Percentiles rank a stretch among this genome's conserved stretches.
Evolutionary conservation across 257 asterid species (phyloP).

Genomic region (Haberlea rhodopensis): DNA sequence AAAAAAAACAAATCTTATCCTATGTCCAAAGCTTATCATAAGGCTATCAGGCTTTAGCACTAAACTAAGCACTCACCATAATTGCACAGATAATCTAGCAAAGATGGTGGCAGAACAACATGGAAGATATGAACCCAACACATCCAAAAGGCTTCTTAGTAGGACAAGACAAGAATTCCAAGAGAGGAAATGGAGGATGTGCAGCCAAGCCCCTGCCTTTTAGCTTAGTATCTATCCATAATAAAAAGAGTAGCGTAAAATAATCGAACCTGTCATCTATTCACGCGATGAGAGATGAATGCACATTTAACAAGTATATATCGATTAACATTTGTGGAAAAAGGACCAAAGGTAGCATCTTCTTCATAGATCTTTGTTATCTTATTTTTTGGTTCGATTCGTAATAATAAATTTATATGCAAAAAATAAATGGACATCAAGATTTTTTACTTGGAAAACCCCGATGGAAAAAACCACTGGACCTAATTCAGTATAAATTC

Average conservation of each 20-base stretch:
- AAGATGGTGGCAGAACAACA: constrained; percentile 22
- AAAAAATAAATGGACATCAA: too few species aligned
- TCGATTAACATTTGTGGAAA: too few species aligned
- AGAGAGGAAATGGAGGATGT: constrained; percentile 24
- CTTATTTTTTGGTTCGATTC: too few species aligned
- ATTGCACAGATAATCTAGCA: constrained; percentile 24
- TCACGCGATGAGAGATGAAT: background rate
- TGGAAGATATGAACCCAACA: constrained; percentile 26
- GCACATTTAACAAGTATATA: background rate
- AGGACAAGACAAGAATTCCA: constrained; percentile 29
- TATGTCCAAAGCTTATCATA: constrained; percentile 25
- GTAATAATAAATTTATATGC: too few species aligned
- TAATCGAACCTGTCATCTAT: constrained; percentile 12
- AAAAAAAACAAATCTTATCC: constrained; percentile 38
- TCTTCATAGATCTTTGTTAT: too few species aligned
- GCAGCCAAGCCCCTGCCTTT: constrained; percentile 24
- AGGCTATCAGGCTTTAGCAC: constrained; percentile 32
- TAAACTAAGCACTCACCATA: constrained; percentile 12
- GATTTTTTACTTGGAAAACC: too few species aligned
- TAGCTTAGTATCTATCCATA: constrained; percentile 23
- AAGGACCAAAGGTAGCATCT: background rate
- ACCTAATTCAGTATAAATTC: too few species aligned
- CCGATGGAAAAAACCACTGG: too few species aligned
- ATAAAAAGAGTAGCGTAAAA: constrained; percentile 10
- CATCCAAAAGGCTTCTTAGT: constrained; percentile 21